These are phyloP conservation scores for Rhodosporidiobolus odoratus DNA, from an alignment of 768 basidiomycete species.

Conservation along the genomic window DNA sequence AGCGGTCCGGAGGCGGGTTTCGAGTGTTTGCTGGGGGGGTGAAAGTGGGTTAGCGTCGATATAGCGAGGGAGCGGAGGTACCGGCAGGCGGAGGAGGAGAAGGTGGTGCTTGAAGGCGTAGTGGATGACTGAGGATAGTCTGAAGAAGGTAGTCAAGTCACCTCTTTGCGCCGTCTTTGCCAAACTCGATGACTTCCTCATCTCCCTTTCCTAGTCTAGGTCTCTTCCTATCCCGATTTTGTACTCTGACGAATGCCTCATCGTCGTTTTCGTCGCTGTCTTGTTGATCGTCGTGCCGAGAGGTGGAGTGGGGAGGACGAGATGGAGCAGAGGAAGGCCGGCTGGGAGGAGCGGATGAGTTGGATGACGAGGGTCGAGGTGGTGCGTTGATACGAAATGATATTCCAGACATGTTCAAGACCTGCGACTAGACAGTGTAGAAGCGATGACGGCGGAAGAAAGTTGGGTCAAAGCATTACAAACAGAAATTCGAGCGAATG, in stretches of 20 bases:
- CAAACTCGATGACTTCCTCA: slow-evolving; percentile 36
- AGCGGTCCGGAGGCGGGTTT: slow-evolving; percentile 51
- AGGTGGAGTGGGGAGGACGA: neutral
- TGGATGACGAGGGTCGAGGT: neutral
- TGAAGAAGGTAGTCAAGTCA: neutral
- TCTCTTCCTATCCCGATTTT: slow-evolving; percentile 8
- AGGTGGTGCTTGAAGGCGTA: neutral
- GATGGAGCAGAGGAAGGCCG: neutral
- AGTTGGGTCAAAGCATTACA: too few species aligned
- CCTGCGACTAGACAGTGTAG: too few species aligned
- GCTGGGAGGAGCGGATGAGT: slow-evolving; percentile 2
- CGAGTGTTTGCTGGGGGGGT: slow-evolving; percentile 16
- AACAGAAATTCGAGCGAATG: too few species aligned
- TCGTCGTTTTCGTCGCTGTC: slow-evolving; percentile 16
- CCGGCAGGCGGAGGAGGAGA: too few species aligned
- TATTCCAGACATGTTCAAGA: slow-evolving; percentile 10
- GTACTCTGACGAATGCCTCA: neutral
- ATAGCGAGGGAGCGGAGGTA: neutral
- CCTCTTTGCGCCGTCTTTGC: slow-evolving; percentile 10
- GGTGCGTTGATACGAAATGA: slow-evolving; percentile 33
- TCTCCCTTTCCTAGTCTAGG: slow-evolving; percentile 7
- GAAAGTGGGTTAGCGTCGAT: neutral
- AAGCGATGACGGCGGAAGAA: too few species aligned
- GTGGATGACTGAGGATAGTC: neutral
- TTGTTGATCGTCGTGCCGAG: neutral